Percentiles rank a stretch among this genome's conserved stretches.
These are phyloP conservation scores for Candida ovalis DNA, from an alignment of 805 yeast genomes.

Conservation along the genomic window DNA sequence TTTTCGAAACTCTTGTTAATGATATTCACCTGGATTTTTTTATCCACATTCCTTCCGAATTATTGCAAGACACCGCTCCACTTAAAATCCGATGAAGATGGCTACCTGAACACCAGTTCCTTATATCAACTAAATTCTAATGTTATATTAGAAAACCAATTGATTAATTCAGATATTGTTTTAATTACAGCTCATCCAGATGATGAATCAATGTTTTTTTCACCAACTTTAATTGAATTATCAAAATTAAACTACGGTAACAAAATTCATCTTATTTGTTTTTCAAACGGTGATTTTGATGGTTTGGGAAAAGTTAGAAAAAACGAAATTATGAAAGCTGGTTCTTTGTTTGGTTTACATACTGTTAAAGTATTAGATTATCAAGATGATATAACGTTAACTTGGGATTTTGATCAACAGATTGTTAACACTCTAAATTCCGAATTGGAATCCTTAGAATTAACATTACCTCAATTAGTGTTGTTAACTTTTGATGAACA, in stretches of 20 bases:
- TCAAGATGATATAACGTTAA: conserved; percentile 62
- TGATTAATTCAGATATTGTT: conserved; percentile 24
- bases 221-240: conserved; percentile 65
- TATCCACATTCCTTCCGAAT: conserved; percentile 9
- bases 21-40: conserved; percentile 9
- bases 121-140: conserved; percentile 23
- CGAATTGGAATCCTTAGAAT: conserved; percentile 13
- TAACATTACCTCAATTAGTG: conserved; percentile 28
- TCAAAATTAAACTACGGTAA: conserved; percentile 46
- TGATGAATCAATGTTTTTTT: conserved; percentile 96
- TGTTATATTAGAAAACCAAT: conserved; percentile 10
- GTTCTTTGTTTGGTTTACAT: conserved; percentile 46
- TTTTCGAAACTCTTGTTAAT: conserved; percentile 5
- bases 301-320: conserved; percentile 65
- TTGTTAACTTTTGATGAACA: conserved; percentile 74
- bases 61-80: background rate
- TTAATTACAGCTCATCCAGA: conserved; percentile 89
- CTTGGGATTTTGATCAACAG: conserved; percentile 51
- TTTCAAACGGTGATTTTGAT: conserved; percentile 74
- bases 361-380: conserved; percentile 48
- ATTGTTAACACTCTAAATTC: conserved; percentile 37
- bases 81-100: conserved; percentile 13
- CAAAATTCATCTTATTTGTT: conserved; percentile 56
- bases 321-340: conserved; percentile 55
- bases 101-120: conserved; percentile 15